Evolutionary conservation across 164 flowering plant genomes (phyloP).

Genomic region (Taxillus chinensis): DNA sequence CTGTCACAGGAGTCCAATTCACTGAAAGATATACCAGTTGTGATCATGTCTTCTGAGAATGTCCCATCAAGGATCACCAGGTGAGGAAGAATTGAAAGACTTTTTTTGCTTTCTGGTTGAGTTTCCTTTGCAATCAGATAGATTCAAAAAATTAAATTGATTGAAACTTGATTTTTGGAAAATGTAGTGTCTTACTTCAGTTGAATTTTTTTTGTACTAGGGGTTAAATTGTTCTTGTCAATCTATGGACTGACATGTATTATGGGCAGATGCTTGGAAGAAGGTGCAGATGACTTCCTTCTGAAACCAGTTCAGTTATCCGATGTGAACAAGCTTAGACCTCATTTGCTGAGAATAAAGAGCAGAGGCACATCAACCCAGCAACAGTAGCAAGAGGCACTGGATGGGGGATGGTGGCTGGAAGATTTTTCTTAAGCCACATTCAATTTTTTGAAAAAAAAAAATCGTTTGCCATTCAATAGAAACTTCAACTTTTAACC

Average conservation of each 20-base stretch:
- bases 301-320: constrained; percentile 54
- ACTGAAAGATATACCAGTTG: constrained; percentile 68
- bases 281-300: constrained; percentile 71
- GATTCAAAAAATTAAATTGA: no score
- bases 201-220: not conserved
- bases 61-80: constrained; percentile 44
- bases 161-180: no score
- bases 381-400: not conserved
- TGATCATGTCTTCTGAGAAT: constrained; percentile 78
- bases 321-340: constrained; percentile 39
- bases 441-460: no score
- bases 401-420: not conserved
- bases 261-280: constrained; percentile 50
- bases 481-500: no score
- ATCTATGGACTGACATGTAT: not conserved
- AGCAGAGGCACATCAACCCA: not conserved
- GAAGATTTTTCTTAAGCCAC: no score
- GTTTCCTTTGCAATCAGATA: not conserved
- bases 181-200: no score
- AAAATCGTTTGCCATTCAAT: no score
- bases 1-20: constrained; percentile 49
- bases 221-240: not conserved
- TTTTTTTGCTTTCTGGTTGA: not conserved
- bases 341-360: constrained; percentile 3
- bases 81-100: not conserved